Evolutionary conservation across 495 filamentous ascomycete species (phyloP), one percentile per base, ranked within the genome.

Genomic region (Lasiosphaeriaceae sp.): DNA sequence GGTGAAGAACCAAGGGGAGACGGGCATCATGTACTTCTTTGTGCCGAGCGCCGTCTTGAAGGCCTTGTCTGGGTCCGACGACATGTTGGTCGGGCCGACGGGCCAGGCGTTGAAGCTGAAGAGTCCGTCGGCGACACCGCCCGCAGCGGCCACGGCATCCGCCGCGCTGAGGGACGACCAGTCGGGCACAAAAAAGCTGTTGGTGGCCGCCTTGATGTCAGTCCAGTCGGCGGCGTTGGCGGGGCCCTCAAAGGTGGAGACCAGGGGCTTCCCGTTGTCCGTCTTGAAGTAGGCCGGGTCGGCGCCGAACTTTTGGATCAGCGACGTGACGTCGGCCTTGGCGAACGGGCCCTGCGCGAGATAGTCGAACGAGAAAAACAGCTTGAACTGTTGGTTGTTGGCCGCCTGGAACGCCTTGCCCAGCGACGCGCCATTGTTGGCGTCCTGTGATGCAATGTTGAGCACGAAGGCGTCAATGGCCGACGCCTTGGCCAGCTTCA

Each of bases 1-100:
- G 16, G 74, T 79, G 61, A 83, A 89, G 64, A 89, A 87, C 84
- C 84, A 87, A 1, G 84, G 84, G 1, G 83, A 79, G 12, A 86
- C 66, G 69, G 78, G 77, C 51, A 81, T 81, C 66, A 85, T 76
- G 55, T 84, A 85, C 12, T 70, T 55, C 60, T 80, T 82, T 6
- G 66, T 69, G 9, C 52, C 62, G 35, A 50, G 34, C 31, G 77
- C 77, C 17, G 65, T 62, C 1, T 65, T 55, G 57, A 81, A 83
- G 8, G 69, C 56, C 22, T 67, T 31, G 60, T 86, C 83, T 1
- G 72, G 70, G 37, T 73, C 65, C 11, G 66, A 67, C 45, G 79
- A 77, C 19, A 74, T 75, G n/a, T 80, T 66, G 55, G 71, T 69
- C 3, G 58, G 60, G 3, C 72, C 76, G 54, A 65, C 76, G 0